Evolutionary conservation across 768 basidiomycete species (phyloP).

Genomic region (Tephrocybe sp.): DNA sequence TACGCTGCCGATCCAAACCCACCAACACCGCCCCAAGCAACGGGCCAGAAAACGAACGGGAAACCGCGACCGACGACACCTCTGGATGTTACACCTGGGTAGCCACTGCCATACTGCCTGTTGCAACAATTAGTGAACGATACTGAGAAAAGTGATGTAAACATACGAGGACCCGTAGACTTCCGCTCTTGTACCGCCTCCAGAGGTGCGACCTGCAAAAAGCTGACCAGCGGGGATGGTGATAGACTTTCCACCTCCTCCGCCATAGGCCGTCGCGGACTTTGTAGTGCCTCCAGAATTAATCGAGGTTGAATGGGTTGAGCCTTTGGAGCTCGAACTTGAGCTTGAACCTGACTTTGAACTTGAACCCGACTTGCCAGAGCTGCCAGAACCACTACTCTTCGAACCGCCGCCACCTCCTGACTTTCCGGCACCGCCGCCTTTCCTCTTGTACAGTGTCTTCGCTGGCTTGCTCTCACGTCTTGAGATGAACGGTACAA

Average conservation of each 20-base stretch:
- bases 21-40: constrained; percentile 39
- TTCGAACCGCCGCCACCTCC: constrained; percentile 23
- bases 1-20: constrained; percentile 21
- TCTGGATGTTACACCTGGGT: constrained; percentile 37
- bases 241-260: constrained; percentile 21
- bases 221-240: constrained; percentile 34
- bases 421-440: too few relatives aligned
- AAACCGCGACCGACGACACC: constrained; percentile 44
- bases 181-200: constrained; percentile 42
- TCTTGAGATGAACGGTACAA: constrained; percentile 27
- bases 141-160: not conserved
- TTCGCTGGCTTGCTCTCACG: constrained; percentile 3
- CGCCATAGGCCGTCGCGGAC: constrained; percentile 14
- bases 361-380: constrained; percentile 3
- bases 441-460: constrained; percentile 23
- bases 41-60: constrained; percentile 57
- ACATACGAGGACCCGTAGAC: constrained; percentile 38
- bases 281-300: constrained; percentile 10
- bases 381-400: constrained; percentile 15
- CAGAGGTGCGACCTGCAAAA: constrained; percentile 38
- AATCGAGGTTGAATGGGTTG: constrained; percentile 9
- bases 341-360: constrained; percentile 7
- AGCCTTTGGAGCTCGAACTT: not conserved
- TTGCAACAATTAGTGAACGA: not conserved
- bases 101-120: constrained; percentile 56